A percentile compares a stretch with the other conserved stretches of the same genome.
Conservation (phyloP, 805 yeast species). For the Monosporozyma unispora region DNA sequence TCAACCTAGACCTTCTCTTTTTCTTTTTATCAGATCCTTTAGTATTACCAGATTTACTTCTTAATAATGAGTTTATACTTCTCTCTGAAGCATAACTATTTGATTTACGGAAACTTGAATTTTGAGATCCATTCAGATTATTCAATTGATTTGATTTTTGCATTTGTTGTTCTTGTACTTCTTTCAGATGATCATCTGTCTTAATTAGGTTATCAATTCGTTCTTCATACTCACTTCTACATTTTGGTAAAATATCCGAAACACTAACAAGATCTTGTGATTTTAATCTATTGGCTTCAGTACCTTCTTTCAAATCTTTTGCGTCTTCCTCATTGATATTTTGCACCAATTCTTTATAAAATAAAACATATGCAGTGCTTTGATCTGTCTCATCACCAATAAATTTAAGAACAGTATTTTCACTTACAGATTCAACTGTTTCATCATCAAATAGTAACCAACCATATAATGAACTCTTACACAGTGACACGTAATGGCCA, state of each 20-base stretch:
- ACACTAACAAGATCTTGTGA: background rate
- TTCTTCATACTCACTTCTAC: background rate
- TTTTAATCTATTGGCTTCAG: background rate
- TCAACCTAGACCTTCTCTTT: background rate
- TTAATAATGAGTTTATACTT: background rate
- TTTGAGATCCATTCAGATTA: background rate
- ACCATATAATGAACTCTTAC: conserved; percentile 67
- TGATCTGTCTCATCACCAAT: conserved; percentile 83
- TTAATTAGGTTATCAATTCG: background rate
- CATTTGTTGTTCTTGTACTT: background rate
- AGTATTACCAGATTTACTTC: background rate
- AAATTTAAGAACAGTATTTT: conserved; percentile 70
- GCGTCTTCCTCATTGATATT: conserved; percentile 14
- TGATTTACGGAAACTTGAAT: background rate
- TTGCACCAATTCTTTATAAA: conserved; percentile 55
- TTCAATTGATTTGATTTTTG: background rate
- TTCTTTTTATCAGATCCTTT: background rate
- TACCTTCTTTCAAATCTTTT: conserved; percentile 4
- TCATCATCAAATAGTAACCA: conserved; percentile 96
- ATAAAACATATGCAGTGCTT: conserved; percentile 85
- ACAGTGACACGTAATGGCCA: conserved; percentile 87
- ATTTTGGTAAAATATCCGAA: background rate
- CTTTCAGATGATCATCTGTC: background rate
- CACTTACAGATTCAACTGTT: conserved; percentile 82
- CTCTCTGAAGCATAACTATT: background rate